phyloP scores from a whole-genome alignment of 1,284 basidiomycete genomes.

The Naganishia liquefaciens region DNA sequence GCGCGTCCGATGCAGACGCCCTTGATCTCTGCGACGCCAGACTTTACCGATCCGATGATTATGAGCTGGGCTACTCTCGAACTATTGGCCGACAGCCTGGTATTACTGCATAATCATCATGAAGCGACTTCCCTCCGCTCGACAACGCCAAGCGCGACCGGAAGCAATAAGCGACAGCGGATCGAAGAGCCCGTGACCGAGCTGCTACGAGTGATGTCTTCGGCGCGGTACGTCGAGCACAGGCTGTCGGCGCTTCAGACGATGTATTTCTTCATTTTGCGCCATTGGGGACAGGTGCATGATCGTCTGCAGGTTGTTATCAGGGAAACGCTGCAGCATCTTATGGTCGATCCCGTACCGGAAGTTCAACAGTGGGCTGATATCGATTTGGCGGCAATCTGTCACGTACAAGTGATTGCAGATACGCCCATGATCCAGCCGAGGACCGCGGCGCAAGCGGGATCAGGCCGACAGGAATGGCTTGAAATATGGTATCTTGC shows the following conservation, averaged over 20 bases:
- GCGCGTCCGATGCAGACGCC: constrained; percentile 14
- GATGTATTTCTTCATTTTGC: constrained; percentile 78
- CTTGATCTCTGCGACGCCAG: constrained; percentile 57
- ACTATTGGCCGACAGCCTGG: constrained; percentile 75
- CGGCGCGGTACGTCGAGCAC: constrained; percentile 45
- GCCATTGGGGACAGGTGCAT: constrained; percentile 68
- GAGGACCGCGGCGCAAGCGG: constrained; percentile 2
- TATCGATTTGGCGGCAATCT: constrained; percentile 66
- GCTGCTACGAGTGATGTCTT: constrained; percentile 60
- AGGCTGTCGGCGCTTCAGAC: constrained; percentile 67
- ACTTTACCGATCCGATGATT: constrained; percentile 70
- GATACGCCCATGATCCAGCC: neutral
- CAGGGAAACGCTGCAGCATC: constrained; percentile 60
- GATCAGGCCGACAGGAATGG: constrained; percentile 58
- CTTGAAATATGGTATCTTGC: constrained; percentile 77
- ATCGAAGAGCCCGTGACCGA: constrained; percentile 59
- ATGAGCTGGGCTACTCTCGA: constrained; percentile 78
- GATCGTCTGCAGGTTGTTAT: constrained; percentile 62
- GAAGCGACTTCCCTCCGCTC: constrained; percentile 59
- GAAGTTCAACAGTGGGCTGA: constrained; percentile 77
- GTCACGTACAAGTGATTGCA: neutral
- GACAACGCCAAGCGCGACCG: constrained; percentile 53
- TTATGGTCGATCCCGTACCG: constrained; percentile 67
- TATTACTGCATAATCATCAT: constrained; percentile 58
- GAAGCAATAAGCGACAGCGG: constrained; percentile 58